Percentiles rank a stretch among this genome's conserved stretches.
Conservation (phyloP, 148 eudicot genomes). For the Camellia lanceoleosa region DNA sequence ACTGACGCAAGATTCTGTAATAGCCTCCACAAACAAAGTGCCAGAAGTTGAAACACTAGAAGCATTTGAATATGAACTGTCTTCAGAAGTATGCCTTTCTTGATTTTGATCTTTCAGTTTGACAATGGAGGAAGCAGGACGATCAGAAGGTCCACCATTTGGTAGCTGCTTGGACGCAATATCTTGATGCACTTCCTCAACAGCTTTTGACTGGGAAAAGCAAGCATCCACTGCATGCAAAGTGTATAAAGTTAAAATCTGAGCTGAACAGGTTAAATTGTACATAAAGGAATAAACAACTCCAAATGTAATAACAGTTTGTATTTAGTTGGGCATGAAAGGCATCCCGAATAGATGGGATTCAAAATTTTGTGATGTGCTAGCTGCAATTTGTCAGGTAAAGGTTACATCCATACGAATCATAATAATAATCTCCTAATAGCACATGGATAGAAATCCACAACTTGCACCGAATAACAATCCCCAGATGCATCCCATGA, state of each 20-base stretch:
- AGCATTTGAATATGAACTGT: conserved; percentile 19
- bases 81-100: conserved; percentile 24
- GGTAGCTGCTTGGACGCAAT: conserved; percentile 18
- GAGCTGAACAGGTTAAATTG: neutral
- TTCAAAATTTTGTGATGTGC: neutral
- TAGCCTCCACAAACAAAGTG: conserved; percentile 15
- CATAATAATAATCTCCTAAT: conserved; percentile 2
- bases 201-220: conserved; percentile 24
- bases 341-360: neutral
- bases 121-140: conserved; percentile 22
- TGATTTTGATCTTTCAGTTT: conserved; percentile 30
- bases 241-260: conserved; percentile 1
- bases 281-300: neutral
- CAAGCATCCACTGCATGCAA: conserved; percentile 34
- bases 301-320: neutral
- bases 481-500: neutral
- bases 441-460: neutral
- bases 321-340: neutral
- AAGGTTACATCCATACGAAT: neutral
- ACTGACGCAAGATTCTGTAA: conserved; percentile 26
- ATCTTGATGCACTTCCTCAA: conserved; percentile 22
- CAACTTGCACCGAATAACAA: neutral
- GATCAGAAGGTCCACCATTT: conserved; percentile 24
- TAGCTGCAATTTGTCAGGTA: neutral
- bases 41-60: conserved; percentile 31